These are phyloP conservation scores for Nasturtium officinale DNA, from an alignment of 345 rosid species.

Conservation along the genomic window DNA sequence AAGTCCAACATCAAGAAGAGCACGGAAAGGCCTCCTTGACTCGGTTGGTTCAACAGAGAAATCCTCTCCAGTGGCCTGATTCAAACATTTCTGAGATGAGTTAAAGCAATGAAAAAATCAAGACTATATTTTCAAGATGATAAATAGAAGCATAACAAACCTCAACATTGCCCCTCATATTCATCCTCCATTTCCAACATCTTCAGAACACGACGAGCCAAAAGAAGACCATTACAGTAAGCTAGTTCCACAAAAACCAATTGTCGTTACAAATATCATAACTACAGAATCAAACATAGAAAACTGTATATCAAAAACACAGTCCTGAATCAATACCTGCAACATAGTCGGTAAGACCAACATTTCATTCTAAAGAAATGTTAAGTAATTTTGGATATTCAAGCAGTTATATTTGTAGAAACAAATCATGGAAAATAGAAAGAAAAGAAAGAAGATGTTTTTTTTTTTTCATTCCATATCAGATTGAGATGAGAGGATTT, in stretches of 20 bases:
- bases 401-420: neutral
- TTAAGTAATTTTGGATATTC: neutral
- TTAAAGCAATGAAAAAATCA: too few relatives aligned
- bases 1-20: conserved; percentile 84
- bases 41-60: conserved; percentile 73
- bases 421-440: neutral
- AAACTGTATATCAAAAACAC: neutral
- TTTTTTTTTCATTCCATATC: neutral
- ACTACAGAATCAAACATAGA: neutral
- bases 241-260: conserved; percentile 38
- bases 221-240: conserved; percentile 73
- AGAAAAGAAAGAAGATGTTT: neutral
- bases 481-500: neutral
- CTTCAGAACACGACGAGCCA: conserved; percentile 74
- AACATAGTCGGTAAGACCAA: conserved; percentile 74
- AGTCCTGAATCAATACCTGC: conserved; percentile 51
- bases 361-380: neutral
- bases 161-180: conserved; percentile 72
- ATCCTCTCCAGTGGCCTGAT: conserved; percentile 75
- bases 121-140: too few relatives aligned
- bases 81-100: neutral
- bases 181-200: conserved; percentile 69
- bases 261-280: neutral
- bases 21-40: conserved; percentile 74
- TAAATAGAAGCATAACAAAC: conserved; percentile 29